Conservation (phyloP, 2,329 filamentous ascomycete genomes). For the Pseudogymnoascus sp. region DNA sequence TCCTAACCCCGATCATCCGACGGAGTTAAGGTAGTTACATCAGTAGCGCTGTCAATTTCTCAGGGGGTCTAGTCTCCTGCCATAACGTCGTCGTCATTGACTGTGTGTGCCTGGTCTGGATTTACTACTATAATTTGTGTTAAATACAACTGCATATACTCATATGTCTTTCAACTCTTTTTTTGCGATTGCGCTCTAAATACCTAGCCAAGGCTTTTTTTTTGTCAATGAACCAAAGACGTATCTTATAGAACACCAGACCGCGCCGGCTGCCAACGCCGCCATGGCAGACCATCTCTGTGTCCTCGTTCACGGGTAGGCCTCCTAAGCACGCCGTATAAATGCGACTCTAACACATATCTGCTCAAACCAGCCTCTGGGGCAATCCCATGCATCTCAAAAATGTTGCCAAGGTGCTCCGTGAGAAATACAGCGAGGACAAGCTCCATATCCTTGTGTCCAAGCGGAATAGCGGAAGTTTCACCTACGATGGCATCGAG, state of each 20-base stretch:
- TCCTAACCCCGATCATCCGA: neutral
- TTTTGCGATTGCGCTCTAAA: neutral
- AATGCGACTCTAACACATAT: neutral
- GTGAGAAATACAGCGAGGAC: conserved; percentile 51
- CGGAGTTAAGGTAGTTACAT: neutral
- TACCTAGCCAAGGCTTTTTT: neutral
- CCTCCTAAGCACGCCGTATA: neutral
- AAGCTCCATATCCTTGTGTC: conserved; percentile 61
- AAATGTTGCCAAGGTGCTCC: conserved; percentile 56
- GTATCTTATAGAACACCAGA: neutral
- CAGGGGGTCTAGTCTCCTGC: conserved; percentile 45
- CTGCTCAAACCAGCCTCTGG: conserved; percentile 50
- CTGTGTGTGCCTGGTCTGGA: conserved; percentile 38
- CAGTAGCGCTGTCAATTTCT: neutral
- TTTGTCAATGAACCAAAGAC: neutral
- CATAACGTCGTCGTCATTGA: conserved; percentile 89
- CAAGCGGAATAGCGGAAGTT: conserved; percentile 64
- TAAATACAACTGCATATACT: neutral
- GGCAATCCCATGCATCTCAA: conserved; percentile 67
- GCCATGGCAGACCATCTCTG: conserved; percentile 57
- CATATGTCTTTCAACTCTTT: neutral
- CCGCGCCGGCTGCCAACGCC: neutral
- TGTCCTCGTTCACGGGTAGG: conserved; percentile 61
- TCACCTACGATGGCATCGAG: conserved; percentile 63
- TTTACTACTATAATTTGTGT: neutral